Percentiles rank a stretch among this genome's conserved stretches.
These are phyloP conservation scores for Stenocarpella maydis DNA, from an alignment of 2,329 filamentous ascomycete genomes.

Conservation along the genomic window DNA sequence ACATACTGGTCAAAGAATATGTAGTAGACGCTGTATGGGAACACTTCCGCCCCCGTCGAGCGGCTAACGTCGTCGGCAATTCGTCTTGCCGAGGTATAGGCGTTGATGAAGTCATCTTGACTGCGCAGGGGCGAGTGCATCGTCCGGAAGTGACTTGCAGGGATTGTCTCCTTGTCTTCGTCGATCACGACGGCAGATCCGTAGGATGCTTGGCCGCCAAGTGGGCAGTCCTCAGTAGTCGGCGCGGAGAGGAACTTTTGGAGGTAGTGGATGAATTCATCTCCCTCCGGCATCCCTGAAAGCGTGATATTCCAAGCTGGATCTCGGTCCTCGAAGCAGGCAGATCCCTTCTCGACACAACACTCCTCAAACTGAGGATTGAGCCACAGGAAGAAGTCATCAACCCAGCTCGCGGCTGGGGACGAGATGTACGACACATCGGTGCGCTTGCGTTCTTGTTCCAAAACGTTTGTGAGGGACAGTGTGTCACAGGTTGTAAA, in stretches of 20 bases:
- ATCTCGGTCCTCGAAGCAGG: constrained; percentile 80
- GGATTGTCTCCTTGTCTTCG: constrained; percentile 69
- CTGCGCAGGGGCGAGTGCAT: constrained; percentile 86
- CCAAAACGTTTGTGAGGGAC: constrained; percentile 88
- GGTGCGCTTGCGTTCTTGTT: constrained; percentile 91
- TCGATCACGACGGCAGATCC: constrained; percentile 85
- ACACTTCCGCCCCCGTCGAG: constrained; percentile 80
- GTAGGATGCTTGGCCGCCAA: constrained; percentile 90
- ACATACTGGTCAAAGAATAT: constrained; percentile 99
- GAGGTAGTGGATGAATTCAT: constrained; percentile 90
- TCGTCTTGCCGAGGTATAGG: constrained; percentile 87
- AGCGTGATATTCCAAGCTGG: constrained; percentile 91
- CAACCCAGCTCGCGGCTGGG: constrained; percentile 92
- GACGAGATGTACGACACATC: constrained; percentile 88
- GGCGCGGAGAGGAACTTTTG: constrained; percentile 83
- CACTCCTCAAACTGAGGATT: constrained; percentile 81
- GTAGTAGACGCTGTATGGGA: constrained; percentile 97
- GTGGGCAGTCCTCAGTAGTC: constrained; percentile 83
- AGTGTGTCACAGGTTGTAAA: constrained; percentile 88
- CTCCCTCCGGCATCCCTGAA: constrained; percentile 87
- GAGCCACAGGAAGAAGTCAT: constrained; percentile 97
- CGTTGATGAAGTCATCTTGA: constrained; percentile 91
- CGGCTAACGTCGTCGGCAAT: constrained; percentile 80
- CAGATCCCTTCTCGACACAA: constrained; percentile 74
- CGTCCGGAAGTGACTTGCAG: constrained; percentile 90